phyloP scores from a whole-genome alignment of 306 rosid species.

The Quercus parvula region DNA sequence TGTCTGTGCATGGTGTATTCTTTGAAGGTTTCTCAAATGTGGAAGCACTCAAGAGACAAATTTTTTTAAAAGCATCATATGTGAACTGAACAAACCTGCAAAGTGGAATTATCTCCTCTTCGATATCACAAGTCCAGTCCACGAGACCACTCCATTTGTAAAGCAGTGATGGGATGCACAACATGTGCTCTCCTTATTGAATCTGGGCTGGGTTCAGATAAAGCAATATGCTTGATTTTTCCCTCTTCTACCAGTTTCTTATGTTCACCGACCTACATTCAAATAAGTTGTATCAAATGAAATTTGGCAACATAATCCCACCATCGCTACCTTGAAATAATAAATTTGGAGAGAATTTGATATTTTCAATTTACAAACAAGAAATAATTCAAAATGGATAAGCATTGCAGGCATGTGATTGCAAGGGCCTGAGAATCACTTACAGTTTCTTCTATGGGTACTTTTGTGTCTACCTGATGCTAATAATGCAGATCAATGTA shows the following conservation, averaged over 20 bases:
- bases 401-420: neutral
- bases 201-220: slow-evolving; percentile 72
- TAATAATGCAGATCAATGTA: slow-evolving; percentile 79
- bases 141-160: slow-evolving; percentile 75
- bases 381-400: neutral
- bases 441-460: slow-evolving; percentile 73
- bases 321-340: neutral
- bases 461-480: slow-evolving; percentile 51
- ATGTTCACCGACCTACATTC: slow-evolving; percentile 53
- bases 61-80: too few relatives aligned
- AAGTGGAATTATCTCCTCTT: slow-evolving; percentile 59
- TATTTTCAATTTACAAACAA: neutral
- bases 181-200: slow-evolving; percentile 80
- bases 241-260: slow-evolving; percentile 78
- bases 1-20: too few relatives aligned
- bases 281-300: neutral
- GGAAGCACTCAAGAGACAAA: too few relatives aligned
- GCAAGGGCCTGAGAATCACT: neutral
- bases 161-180: slow-evolving; percentile 66
- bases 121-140: slow-evolving; percentile 62
- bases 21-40: too few relatives aligned
- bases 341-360: neutral
- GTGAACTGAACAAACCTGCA: slow-evolving; percentile 46
- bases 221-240: slow-evolving; percentile 59
- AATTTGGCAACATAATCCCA: neutral